phyloP scores from a whole-genome alignment of 306 rosid species.

The Comarum palustre region DNA sequence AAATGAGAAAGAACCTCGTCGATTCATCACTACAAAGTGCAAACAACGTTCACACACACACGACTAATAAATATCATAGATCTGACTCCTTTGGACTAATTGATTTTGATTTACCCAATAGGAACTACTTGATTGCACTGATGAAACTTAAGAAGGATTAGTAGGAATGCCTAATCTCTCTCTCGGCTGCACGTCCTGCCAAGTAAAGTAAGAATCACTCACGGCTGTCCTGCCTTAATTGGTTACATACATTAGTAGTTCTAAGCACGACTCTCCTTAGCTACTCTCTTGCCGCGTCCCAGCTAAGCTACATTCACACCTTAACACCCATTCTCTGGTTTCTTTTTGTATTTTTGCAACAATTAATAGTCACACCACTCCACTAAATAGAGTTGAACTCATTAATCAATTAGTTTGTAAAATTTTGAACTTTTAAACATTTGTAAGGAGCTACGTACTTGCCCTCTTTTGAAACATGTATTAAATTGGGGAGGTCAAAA shows the following conservation, averaged over 20 bases:
- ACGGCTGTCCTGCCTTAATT: slow-evolving; percentile 1
- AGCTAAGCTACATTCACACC: slow-evolving; percentile 23
- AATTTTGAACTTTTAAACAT: not conserved
- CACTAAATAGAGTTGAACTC: not conserved
- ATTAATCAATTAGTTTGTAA: not conserved
- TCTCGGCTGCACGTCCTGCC: not conserved
- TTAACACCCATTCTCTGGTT: not conserved
- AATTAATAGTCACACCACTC: slow-evolving; percentile 10
- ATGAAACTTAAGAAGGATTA: not conserved
- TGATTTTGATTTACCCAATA: not conserved
- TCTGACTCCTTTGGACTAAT: not conserved
- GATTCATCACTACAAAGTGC: too few species aligned
- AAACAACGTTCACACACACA: not conserved
- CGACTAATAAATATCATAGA: not conserved
- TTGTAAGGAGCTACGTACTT: not conserved
- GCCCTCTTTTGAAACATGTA: not conserved
- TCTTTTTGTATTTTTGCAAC: slow-evolving; percentile 16
- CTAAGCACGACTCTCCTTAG: too few species aligned
- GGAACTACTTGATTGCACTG: not conserved
- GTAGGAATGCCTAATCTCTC: not conserved
- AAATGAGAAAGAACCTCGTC: too few species aligned
- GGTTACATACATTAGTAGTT: too few species aligned
- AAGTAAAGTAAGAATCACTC: not conserved
- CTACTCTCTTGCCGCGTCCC: slow-evolving; percentile 35
- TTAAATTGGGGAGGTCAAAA: slow-evolving; percentile 6